phyloP scores from a whole-genome alignment of 2,329 filamentous ascomycete species.

The Tricladium varicosporioides region DNA sequence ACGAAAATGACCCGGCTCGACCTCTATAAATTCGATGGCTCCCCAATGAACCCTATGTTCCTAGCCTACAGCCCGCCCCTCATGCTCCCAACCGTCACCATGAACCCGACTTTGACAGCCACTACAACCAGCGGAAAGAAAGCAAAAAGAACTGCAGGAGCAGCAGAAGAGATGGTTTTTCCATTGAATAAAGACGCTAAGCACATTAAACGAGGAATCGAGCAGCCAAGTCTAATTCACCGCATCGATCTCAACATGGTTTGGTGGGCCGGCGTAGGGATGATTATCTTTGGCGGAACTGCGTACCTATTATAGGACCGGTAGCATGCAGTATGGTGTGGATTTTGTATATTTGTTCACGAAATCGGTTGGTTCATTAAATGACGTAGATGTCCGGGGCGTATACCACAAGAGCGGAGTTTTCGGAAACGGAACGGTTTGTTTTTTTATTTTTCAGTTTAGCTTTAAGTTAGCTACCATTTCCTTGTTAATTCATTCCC shows the following conservation, averaged over 20 bases:
- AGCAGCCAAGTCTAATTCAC: constrained; percentile 18
- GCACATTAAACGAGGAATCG: constrained; percentile 29
- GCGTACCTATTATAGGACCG: constrained; percentile 33
- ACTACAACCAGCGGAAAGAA: constrained; percentile 35
- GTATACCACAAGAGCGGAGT: constrained; percentile 16
- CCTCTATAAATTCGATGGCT: constrained; percentile 61
- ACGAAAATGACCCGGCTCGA: constrained; percentile 62
- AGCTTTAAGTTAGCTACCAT: constrained; percentile 3
- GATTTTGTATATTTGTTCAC: constrained; percentile 20
- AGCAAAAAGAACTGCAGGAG: constrained; percentile 33
- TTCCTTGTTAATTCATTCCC: constrained; percentile 13
- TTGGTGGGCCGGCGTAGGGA: constrained; percentile 35
- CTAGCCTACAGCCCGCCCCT: constrained; percentile 59
- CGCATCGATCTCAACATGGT: constrained; percentile 30
- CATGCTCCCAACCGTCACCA: constrained; percentile 67
- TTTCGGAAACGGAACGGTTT: constrained; percentile 3
- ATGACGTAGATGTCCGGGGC: constrained; percentile 15
- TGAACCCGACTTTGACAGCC: constrained; percentile 51
- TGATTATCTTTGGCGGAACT: constrained; percentile 34
- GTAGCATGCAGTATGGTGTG: not conserved
- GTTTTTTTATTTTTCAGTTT: too few relatives aligned
- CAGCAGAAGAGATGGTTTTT: constrained; percentile 32
- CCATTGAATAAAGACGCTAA: constrained; percentile 33
- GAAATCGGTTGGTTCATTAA: constrained; percentile 10
- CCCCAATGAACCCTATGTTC: constrained; percentile 67